These are phyloP conservation scores for Phaffomyces opuntiae DNA, from an alignment of 805 yeast species.

Conservation along the genomic window DNA sequence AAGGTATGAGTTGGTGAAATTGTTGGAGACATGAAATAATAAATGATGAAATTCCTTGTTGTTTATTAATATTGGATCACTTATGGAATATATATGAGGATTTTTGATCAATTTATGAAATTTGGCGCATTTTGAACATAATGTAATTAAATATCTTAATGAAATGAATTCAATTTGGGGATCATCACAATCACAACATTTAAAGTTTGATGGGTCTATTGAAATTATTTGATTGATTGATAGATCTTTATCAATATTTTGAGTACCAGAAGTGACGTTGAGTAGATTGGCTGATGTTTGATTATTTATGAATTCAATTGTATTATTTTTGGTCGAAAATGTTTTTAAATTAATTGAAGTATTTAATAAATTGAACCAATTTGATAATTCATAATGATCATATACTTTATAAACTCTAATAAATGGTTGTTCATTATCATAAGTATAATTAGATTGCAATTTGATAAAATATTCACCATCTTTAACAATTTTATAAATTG, in stretches of 20 bases:
- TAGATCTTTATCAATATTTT: too few species aligned
- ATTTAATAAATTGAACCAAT: constrained; percentile 62
- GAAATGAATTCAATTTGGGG: constrained; percentile 82
- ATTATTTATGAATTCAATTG: too few species aligned
- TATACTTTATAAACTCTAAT: constrained; percentile 55
- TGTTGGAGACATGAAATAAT: constrained; percentile 51
- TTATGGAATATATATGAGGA: constrained; percentile 73
- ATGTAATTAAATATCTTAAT: constrained; percentile 57
- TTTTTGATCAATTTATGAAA: constrained; percentile 81
- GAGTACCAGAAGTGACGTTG: too few species aligned
- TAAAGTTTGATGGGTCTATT: constrained; percentile 46
- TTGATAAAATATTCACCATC: neutral
- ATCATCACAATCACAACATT: constrained; percentile 78
- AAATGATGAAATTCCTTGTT: constrained; percentile 48
- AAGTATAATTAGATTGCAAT: neutral
- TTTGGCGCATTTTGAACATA: constrained; percentile 84
- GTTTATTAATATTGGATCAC: constrained; percentile 46
- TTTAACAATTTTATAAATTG: neutral
- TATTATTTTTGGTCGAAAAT: neutral
- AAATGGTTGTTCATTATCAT: too few species aligned
- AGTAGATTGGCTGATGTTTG: too few species aligned
- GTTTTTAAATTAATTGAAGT: constrained; percentile 39
- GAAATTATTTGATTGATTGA: constrained; percentile 9
- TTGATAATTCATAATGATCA: constrained; percentile 54
- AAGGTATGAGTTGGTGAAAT: constrained; percentile 48